phyloP scores from a whole-genome alignment of 371 early-diverging fungal species.

The Lichtheimia ornata region DNA sequence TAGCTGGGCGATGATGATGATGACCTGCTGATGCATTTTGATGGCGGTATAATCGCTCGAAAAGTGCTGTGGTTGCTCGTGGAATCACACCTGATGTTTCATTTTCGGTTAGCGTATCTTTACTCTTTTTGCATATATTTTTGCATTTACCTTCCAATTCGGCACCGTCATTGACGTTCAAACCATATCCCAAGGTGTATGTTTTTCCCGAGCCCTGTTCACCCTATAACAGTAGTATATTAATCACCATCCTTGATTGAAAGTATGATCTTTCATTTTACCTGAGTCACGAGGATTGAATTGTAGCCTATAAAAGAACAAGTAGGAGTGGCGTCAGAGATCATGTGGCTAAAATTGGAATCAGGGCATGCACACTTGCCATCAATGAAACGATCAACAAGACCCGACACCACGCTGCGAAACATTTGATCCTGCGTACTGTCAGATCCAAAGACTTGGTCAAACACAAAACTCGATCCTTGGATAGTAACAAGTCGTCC shows the following conservation, averaged over 20 bases:
- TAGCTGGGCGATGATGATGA: constrained; percentile 1
- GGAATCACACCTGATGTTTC: constrained; percentile 81
- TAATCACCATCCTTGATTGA: background rate
- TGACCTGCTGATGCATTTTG: constrained; percentile 16
- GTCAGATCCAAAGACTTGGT: constrained; percentile 71
- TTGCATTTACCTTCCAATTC: constrained; percentile 48
- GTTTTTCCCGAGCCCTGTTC: constrained; percentile 98
- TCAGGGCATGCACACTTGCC: constrained; percentile 52
- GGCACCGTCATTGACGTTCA: constrained; percentile 38
- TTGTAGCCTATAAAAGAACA: constrained; percentile 5
- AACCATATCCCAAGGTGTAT: constrained; percentile 92
- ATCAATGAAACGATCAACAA: constrained; percentile 78
- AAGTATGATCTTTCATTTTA: constrained; percentile 1
- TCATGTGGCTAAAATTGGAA: background rate
- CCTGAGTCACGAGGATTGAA: constrained; percentile 8
- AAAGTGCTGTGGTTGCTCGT: constrained; percentile 80
- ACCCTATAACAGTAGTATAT: constrained; percentile 37
- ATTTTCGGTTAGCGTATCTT: background rate
- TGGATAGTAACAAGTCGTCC: constrained; percentile 1
- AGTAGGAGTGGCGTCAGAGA: background rate
- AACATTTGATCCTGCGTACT: constrained; percentile 72
- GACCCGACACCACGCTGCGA: constrained; percentile 51
- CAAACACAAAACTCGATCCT: constrained; percentile 67
- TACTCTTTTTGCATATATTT: background rate
- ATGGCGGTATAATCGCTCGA: constrained; percentile 36